Evolutionary conservation across 345 rosid species (phyloP).

Genomic region (Lepidium didymum): DNA sequence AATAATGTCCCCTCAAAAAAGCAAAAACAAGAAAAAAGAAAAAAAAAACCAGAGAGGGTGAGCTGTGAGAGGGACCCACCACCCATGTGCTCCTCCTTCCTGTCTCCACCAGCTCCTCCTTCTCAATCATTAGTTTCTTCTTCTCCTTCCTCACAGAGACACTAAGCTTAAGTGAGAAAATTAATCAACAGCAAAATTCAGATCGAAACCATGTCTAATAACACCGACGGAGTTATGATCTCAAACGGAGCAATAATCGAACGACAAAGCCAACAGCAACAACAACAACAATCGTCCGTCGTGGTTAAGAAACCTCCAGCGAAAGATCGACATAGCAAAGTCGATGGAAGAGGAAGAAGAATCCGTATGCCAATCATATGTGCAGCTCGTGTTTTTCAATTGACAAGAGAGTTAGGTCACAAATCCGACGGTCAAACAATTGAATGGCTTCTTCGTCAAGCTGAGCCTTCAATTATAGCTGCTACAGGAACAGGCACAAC

Average conservation of each 20-base stretch:
- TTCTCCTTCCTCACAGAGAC: neutral
- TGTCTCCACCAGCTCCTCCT: conserved; percentile 99
- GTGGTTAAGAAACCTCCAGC: conserved; percentile 82
- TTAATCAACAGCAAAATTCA: neutral
- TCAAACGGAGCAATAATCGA: conserved; percentile 54
- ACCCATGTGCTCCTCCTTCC: conserved; percentile 95
- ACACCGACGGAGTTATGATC: conserved; percentile 33
- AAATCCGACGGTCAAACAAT: conserved; percentile 99
- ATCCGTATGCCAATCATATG: conserved; percentile 99
- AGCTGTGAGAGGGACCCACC: conserved; percentile 80
- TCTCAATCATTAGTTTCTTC: conserved; percentile 73
- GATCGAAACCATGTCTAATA: conserved; percentile 13
- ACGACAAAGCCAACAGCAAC: conserved; percentile 38
- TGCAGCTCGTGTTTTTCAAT: conserved; percentile 97
- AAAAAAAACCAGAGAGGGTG: conserved; percentile 29
- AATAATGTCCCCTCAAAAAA: conserved; percentile 13
- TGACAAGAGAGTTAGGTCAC: conserved; percentile 95
- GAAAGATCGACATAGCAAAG: conserved; percentile 96
- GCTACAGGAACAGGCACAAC: conserved; percentile 98
- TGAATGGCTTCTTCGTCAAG: conserved; percentile 99
- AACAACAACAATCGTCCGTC: conserved; percentile 18
- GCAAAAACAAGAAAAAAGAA: neutral
- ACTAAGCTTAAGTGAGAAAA: neutral
- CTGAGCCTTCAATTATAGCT: conserved; percentile 96
- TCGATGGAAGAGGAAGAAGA: conserved; percentile 91